phyloP scores from a whole-genome alignment of 345 rosid genomes.

The Lumnitzera littorea region DNA sequence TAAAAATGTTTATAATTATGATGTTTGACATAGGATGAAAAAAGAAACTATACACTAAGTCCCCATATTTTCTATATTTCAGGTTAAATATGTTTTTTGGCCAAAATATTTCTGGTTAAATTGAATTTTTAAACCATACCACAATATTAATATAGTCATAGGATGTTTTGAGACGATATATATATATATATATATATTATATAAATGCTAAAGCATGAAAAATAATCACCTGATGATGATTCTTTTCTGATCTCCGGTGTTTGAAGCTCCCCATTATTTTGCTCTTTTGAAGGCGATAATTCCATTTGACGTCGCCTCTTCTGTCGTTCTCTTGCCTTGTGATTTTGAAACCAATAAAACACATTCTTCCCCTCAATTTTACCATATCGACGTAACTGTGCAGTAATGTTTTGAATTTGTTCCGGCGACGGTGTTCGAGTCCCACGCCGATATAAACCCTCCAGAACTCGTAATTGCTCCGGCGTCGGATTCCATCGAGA shows the following conservation, averaged over 20 bases:
- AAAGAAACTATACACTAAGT: no score
- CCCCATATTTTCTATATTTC: no score
- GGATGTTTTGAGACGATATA: no score
- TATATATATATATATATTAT: no score
- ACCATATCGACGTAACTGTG: constrained; percentile 76
- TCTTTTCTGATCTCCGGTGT: constrained; percentile 34
- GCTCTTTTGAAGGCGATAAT: constrained; percentile 16
- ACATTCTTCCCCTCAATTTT: constrained; percentile 97
- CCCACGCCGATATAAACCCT: constrained; percentile 73
- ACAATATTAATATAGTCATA: no score
- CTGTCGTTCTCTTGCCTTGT: constrained; percentile 88
- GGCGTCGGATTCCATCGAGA: constrained; percentile 98
- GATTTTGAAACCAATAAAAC: constrained; percentile 97
- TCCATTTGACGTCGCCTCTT: constrained; percentile 87
- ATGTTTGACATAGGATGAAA: no score
- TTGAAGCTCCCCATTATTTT: constrained; percentile 22
- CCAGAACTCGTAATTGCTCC: constrained; percentile 77
- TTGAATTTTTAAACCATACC: no score
- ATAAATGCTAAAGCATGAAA: no score
- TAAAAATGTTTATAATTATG: no score
- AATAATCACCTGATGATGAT: constrained; percentile 6
- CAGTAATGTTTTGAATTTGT: constrained; percentile 80
- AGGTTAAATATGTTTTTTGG: no score
- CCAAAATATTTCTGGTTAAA: no score
- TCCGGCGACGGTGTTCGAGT: constrained; percentile 91